Evolutionary conservation across 768 basidiomycete genomes (phyloP).

Genomic region (Phallus indusiatus): DNA sequence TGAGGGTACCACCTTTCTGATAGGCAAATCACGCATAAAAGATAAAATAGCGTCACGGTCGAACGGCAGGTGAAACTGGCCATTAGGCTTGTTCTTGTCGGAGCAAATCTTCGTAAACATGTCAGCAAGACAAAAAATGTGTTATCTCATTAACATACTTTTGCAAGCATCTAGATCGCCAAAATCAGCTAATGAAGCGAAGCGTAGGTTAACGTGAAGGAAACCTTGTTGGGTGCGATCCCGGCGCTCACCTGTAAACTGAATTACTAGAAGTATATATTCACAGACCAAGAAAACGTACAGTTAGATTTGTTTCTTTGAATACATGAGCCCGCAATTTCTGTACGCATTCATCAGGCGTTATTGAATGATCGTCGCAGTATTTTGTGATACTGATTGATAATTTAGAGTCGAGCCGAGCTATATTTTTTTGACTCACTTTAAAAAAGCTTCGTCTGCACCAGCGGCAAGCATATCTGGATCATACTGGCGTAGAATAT

Average conservation of each 20-base stretch:
- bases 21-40: constrained; percentile 77
- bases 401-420: neutral
- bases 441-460: constrained; percentile 87
- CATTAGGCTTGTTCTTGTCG: constrained; percentile 96
- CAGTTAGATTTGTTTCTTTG: constrained; percentile 75
- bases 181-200: constrained; percentile 7
- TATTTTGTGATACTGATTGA: constrained; percentile 67
- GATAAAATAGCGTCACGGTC: constrained; percentile 49
- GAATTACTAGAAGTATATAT: neutral
- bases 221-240: constrained; percentile 88
- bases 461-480: constrained; percentile 67
- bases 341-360: constrained; percentile 64
- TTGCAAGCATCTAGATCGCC: constrained; percentile 71
- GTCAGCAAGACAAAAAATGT: constrained; percentile 1
- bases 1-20: constrained; percentile 43
- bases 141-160: constrained; percentile 38
- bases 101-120: constrained; percentile 64
- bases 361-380: constrained; percentile 56
- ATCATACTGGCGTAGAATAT: constrained; percentile 61
- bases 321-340: constrained; percentile 68
- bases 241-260: constrained; percentile 56
- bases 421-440: constrained; percentile 39
- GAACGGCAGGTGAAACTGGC: constrained; percentile 73
- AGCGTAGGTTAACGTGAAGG: constrained; percentile 9
- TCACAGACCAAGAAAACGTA: constrained; percentile 19